Evolutionary conservation across 192 early-diverging fungal species (phyloP).

Genomic region (Geranomyces michiganensis): DNA sequence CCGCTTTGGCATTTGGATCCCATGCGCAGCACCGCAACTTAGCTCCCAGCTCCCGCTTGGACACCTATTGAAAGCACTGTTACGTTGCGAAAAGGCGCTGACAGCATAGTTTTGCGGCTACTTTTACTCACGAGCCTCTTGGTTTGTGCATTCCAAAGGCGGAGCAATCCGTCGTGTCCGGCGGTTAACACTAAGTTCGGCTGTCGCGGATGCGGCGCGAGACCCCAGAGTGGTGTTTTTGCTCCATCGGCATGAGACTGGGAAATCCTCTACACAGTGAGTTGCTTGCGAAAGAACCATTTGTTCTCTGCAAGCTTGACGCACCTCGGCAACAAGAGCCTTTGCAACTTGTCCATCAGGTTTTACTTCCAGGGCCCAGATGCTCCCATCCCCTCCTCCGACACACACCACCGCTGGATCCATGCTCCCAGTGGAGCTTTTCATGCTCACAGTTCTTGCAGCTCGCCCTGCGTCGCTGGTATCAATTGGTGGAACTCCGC

Average conservation of each 20-base stretch:
- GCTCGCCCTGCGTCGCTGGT: background rate
- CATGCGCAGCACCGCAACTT: conserved; percentile 36
- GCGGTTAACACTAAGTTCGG: conserved; percentile 25
- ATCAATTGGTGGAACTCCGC: conserved; percentile 14
- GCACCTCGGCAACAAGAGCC: conserved; percentile 19
- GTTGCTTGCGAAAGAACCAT: background rate
- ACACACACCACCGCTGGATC: conserved; percentile 18
- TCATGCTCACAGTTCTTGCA: background rate
- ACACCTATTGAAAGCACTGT: conserved; percentile 4
- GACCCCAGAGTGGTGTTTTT: conserved; percentile 37
- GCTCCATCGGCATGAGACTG: conserved; percentile 10
- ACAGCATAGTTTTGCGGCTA: background rate
- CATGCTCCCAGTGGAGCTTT: background rate
- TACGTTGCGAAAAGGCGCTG: background rate
- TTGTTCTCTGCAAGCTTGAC: background rate
- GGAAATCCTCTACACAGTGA: background rate
- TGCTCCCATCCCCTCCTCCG: conserved; percentile 26
- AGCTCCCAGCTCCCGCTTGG: conserved; percentile 3
- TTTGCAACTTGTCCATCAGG: conserved; percentile 11
- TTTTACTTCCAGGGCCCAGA: conserved; percentile 22
- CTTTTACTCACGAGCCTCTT: conserved; percentile 3
- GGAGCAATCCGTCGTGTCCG: conserved; percentile 35
- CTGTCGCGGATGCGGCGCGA: conserved; percentile 39
- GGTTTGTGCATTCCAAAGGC: conserved; percentile 30
- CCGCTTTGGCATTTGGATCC: conserved; percentile 5